Evolutionary conservation across 371 early-diverging fungal species (phyloP), one percentile per base, ranked within the genome.

Genomic region (Globomyces sp.): DNA sequence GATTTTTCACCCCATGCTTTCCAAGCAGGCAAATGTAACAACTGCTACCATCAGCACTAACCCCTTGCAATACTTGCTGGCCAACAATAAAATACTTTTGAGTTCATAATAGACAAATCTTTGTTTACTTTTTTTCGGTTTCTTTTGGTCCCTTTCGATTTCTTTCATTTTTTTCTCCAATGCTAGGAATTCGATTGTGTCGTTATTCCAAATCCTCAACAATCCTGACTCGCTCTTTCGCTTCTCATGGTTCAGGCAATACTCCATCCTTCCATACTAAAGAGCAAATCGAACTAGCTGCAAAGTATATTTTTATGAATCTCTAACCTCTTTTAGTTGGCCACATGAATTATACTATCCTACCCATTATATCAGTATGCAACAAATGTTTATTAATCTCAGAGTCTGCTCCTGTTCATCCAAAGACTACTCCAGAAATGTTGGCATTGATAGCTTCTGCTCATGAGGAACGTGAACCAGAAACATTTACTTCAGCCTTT

Each of bases 1-100:
- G 89, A 88, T 57, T 90, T 79, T 72, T 68, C 75, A 44, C 74
- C 86, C 37, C 86, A 89, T 76, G 79, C 86, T 34, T 90, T 90
- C 74, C 86, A 87, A 72, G 81, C 79, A 58, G 83, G 81, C 8
- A 76, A 77, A 34, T 86, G 91, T 69, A 87, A 80, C 58, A 87
- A 83, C 65, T 89, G 90, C 73, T 88, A 84, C 77, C 90, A 89
- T 68, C 78, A 76, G 53, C 86, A 85, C 67, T 84, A 74, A 62
- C 9, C n/a, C 37, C 8, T 36, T 59, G 24, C 24, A 24, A 24
- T 24, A 24, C 24, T 24, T 24, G 24, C 24, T 24, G 24, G 24
- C 24, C 24, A 24, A 24, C 24, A 24, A 24, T 24, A 24, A 24
- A 24, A 24, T 24, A 24, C 24, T 24, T 24, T 24, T 24, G 24